Evolutionary conservation across 345 rosid species (phyloP).

Genomic region (Dovyalis caffra): DNA sequence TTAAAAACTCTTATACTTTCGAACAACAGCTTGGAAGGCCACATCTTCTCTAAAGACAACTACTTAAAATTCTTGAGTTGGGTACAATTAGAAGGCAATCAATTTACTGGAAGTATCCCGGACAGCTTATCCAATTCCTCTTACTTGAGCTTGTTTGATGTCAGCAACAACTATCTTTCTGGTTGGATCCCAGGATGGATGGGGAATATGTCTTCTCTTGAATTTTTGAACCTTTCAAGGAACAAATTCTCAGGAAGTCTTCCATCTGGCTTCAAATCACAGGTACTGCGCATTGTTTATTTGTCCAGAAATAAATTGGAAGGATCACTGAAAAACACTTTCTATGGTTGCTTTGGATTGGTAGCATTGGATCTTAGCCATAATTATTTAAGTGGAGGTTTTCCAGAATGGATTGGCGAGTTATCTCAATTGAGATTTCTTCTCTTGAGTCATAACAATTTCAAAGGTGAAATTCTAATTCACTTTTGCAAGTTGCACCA

Average conservation of each 20-base stretch:
- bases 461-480: not conserved
- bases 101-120: not conserved
- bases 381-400: too few species aligned
- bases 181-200: not conserved
- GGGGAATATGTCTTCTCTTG: not conserved
- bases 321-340: not conserved
- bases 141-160: not conserved
- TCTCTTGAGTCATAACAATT: too few species aligned
- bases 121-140: not conserved
- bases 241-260: constrained; percentile 5
- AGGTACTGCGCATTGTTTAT: constrained; percentile 9
- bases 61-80: not conserved
- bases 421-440: too few species aligned
- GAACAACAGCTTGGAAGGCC: constrained; percentile 4
- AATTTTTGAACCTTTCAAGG: not conserved
- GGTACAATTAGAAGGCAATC: not conserved
- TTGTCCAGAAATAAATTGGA: constrained; percentile 2
- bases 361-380: too few species aligned
- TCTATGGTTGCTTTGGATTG: too few species aligned
- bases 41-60: not conserved
- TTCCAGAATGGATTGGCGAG: too few species aligned
- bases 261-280: not conserved
- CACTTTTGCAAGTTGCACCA: not conserved
- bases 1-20: too few species aligned
- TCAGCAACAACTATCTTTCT: not conserved